Conservation (phyloP, 2,329 filamentous ascomycete genomes). For the Colletotrichum scovillei region DNA sequence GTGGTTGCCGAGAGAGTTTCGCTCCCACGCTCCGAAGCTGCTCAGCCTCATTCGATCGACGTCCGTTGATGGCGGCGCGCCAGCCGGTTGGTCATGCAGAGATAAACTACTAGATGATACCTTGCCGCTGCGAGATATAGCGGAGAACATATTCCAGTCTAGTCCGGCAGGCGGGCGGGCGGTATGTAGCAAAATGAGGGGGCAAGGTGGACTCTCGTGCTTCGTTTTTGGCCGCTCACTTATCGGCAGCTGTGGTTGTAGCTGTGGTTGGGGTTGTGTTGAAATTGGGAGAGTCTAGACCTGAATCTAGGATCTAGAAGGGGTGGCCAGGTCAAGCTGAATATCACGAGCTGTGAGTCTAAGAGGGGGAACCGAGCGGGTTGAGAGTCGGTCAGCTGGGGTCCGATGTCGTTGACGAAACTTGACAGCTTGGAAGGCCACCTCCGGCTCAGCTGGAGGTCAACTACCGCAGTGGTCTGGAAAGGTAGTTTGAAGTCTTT, state of each 20-base stretch:
- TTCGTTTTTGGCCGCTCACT: background rate
- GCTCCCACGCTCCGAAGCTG: slow-evolving; percentile 8
- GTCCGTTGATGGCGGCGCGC: background rate
- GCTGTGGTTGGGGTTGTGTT: background rate
- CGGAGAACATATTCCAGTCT: background rate
- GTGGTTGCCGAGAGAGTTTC: slow-evolving; percentile 30
- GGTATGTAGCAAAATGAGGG: background rate
- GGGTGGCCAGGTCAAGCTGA: background rate
- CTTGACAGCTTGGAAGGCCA: slow-evolving; percentile 24
- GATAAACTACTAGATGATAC: background rate
- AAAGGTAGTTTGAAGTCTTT: background rate
- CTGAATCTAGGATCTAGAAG: background rate
- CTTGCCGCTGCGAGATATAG: background rate
- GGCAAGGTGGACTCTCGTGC: background rate
- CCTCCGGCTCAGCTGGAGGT: background rate
- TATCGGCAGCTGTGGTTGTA: background rate
- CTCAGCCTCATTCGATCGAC: slow-evolving; percentile 29
- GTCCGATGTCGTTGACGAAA: slow-evolving; percentile 27
- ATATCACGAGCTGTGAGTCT: background rate
- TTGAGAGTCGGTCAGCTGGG: background rate
- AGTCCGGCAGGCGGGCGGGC: background rate
- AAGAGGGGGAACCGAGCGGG: background rate
- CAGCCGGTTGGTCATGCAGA: slow-evolving; percentile 1
- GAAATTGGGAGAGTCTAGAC: background rate
- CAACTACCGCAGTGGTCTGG: background rate